Evolutionary conservation across 129 eudicot species (phyloP).

Genomic region (Arctium lappa): DNA sequence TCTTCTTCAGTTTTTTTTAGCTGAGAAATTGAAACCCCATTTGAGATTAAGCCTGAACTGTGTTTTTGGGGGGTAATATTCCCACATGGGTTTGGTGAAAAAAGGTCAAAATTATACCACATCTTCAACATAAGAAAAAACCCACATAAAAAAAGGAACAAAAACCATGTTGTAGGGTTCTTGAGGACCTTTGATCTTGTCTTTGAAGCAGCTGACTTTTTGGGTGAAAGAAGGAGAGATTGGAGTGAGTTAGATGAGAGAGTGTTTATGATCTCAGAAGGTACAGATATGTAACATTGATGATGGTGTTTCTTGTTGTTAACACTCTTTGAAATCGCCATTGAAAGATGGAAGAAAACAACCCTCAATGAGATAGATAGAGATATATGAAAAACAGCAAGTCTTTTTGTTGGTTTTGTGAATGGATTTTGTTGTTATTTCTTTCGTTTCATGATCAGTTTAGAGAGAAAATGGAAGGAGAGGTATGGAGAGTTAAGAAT

Average conservation of each 20-base stretch:
- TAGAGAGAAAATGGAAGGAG: constrained; percentile 22
- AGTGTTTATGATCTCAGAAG: constrained; percentile 73
- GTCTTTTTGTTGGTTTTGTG: constrained; percentile 3
- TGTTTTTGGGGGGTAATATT: constrained; percentile 23
- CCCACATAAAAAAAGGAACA: constrained; percentile 37
- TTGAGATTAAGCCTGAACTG: constrained; percentile 27
- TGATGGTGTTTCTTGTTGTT: constrained; percentile 42
- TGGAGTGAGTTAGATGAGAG: constrained; percentile 73
- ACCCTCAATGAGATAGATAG: neutral
- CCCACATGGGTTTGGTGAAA: constrained; percentile 59
- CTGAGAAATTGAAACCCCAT: constrained; percentile 31
- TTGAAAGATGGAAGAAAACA: constrained; percentile 11
- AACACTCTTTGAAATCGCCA: constrained; percentile 58
- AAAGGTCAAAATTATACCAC: constrained; percentile 58
- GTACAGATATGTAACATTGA: constrained; percentile 74
- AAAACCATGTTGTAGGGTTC: constrained; percentile 56
- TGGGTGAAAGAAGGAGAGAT: constrained; percentile 65
- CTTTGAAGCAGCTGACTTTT: constrained; percentile 39
- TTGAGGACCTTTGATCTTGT: constrained; percentile 40
- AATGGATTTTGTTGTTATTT: neutral
- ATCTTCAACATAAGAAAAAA: constrained; percentile 52
- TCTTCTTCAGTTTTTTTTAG: constrained; percentile 26
- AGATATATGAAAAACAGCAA: neutral
- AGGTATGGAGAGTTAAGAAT: constrained; percentile 24
- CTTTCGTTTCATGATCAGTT: constrained; percentile 14